Percentiles rank a stretch among this genome's conserved stretches.
Conservation (phyloP, 2,329 filamentous ascomycete species). For the Penicillium sp. region DNA sequence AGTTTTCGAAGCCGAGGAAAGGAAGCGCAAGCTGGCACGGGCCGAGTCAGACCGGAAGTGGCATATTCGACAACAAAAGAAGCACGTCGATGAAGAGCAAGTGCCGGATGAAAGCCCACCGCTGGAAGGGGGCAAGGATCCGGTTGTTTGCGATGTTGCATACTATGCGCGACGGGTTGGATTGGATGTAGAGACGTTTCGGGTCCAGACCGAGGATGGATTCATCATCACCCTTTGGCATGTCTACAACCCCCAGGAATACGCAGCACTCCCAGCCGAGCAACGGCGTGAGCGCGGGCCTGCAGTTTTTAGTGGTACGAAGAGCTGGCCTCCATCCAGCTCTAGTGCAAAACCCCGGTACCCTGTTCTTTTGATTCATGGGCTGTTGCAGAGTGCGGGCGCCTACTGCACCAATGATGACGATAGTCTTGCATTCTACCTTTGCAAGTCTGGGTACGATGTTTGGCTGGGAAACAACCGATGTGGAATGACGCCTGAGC, state of each 20-base stretch:
- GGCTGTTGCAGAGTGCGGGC: constrained; percentile 83
- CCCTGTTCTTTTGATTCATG: constrained; percentile 85
- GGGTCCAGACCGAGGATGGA: constrained; percentile 91
- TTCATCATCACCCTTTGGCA: constrained; percentile 92
- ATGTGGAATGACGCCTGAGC: constrained; percentile 81
- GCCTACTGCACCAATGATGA: constrained; percentile 92
- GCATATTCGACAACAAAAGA: constrained; percentile 53
- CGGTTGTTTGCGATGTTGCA: constrained; percentile 75
- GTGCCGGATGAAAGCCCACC: constrained; percentile 65
- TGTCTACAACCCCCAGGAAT: constrained; percentile 81
- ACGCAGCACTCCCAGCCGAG: constrained; percentile 60
- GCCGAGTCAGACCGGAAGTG: constrained; percentile 67
- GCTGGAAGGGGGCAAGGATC: constrained; percentile 80
- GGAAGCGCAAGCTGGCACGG: constrained; percentile 62
- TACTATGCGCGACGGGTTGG: constrained; percentile 91
- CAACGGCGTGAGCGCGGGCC: constrained; percentile 60
- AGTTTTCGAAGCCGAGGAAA: constrained; percentile 77
- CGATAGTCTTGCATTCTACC: constrained; percentile 85
- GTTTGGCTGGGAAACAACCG: constrained; percentile 96
- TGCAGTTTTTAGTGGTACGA: constrained; percentile 63
- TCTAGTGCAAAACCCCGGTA: constrained; percentile 56
- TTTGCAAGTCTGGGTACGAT: constrained; percentile 90
- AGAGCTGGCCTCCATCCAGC: constrained; percentile 33
- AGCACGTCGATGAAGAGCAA: constrained; percentile 49
- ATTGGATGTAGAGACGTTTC: constrained; percentile 79